These are phyloP conservation scores for Intubia oerlemansii DNA, from an alignment of 2,329 filamentous ascomycete species.

Conservation along the genomic window DNA sequence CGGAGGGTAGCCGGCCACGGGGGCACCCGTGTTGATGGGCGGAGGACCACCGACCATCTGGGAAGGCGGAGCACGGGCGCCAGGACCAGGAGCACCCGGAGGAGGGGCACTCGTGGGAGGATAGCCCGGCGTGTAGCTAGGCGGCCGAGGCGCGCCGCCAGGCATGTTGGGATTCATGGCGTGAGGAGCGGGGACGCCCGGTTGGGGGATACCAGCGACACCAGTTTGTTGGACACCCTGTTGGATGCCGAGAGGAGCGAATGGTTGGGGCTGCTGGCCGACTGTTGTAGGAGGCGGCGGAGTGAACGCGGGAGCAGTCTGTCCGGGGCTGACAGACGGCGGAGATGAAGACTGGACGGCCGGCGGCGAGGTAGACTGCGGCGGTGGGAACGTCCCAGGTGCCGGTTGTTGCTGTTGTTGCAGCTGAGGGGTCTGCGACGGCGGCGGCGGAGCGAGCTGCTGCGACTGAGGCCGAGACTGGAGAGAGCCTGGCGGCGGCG, in stretches of 20 bases:
- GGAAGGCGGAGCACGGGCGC: conserved; percentile 30
- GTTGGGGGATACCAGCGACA: no score
- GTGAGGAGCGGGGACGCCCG: no score
- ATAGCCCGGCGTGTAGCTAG: conserved; percentile 40
- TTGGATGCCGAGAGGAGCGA: conserved; percentile 11
- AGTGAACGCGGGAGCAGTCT: conserved; percentile 2
- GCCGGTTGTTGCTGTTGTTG: conserved; percentile 3
- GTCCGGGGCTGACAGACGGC: conserved; percentile 14
- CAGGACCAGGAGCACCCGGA: conserved; percentile 28
- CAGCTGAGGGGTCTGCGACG: conserved; percentile 5
- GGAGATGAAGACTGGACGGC: conserved; percentile 22
- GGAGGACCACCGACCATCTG: conserved; percentile 43
- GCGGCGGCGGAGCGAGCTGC: conserved; percentile 8
- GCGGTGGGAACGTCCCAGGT: conserved; percentile 5
- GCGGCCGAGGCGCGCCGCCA: conserved; percentile 37
- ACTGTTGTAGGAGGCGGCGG: conserved; percentile 4
- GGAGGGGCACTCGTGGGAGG: conserved; percentile 24
- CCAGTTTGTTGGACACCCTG: no score
- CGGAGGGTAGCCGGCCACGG: conserved; percentile 36
- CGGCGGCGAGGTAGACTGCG: conserved; percentile 10
- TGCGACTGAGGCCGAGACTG: neutral
- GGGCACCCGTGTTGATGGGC: conserved; percentile 44
- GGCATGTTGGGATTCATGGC: conserved; percentile 34
- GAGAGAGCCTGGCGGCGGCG: conserved; percentile 6
- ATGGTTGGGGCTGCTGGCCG: conserved; percentile 2